phyloP scores from a whole-genome alignment of 1,284 basidiomycete genomes.

The Malassezia vespertilionis region DNA sequence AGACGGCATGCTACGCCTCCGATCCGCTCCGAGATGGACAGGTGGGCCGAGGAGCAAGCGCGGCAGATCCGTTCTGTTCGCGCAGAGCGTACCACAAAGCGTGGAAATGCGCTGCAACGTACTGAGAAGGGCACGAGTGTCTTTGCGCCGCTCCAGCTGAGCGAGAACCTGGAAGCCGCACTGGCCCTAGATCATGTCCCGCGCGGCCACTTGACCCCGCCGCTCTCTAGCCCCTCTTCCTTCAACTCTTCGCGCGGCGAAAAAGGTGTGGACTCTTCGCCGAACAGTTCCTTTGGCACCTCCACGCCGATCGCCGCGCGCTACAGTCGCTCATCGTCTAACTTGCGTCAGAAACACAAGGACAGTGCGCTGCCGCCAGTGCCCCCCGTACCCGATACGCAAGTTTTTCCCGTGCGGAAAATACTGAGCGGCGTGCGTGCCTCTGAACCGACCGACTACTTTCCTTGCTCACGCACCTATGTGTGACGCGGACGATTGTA shows the following conservation, averaged over 20 bases:
- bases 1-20: too few relatives aligned
- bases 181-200: not conserved
- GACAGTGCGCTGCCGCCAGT: conserved; percentile 11
- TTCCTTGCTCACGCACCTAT: too few relatives aligned
- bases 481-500: too few relatives aligned
- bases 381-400: conserved; percentile 10
- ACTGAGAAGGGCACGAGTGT: conserved; percentile 14
- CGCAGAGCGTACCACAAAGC: too few relatives aligned
- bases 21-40: too few relatives aligned
- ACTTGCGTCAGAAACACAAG: conserved; percentile 12
- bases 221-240: conserved; percentile 17
- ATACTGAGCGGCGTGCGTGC: too few relatives aligned
- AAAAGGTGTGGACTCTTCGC: conserved; percentile 1
- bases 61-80: too few relatives aligned
- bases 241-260: conserved; percentile 8
- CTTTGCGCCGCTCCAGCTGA: conserved; percentile 15
- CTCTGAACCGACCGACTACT: too few relatives aligned
- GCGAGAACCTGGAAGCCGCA: conserved; percentile 4
- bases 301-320: conserved; percentile 16
- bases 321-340: conserved; percentile 12
- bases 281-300: not conserved
- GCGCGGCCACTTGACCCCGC: conserved; percentile 8
- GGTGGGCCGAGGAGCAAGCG: too few relatives aligned
- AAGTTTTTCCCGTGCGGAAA: too few relatives aligned
- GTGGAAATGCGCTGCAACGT: too few relatives aligned